Conservation (phyloP, 257 asterid species). For the Salvia rosmarinus region DNA sequence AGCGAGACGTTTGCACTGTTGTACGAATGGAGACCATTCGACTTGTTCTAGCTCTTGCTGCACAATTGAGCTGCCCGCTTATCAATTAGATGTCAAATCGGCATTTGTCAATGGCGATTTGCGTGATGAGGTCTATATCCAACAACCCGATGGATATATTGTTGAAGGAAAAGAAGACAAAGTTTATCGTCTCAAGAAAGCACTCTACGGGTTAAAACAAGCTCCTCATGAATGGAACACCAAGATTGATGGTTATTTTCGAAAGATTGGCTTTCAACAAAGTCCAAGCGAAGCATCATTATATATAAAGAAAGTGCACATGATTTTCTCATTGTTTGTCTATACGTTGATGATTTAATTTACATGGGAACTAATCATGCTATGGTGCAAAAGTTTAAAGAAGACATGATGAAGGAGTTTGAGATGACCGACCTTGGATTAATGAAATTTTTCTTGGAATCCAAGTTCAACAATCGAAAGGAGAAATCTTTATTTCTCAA, state of each 20-base stretch:
- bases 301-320: too few relatives aligned
- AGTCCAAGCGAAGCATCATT: too few relatives aligned
- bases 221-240: neutral
- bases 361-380: neutral
- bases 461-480: too few relatives aligned
- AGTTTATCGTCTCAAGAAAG: neutral
- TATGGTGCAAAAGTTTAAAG: neutral
- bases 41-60: neutral
- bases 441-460: too few relatives aligned
- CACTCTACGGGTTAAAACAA: too few relatives aligned
- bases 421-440: too few relatives aligned
- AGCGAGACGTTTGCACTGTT: neutral
- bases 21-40: neutral
- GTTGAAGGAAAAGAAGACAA: neutral
- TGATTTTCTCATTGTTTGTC: neutral
- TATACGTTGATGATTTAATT: neutral
- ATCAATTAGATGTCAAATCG: neutral
- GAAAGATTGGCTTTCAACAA: neutral
- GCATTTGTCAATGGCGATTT: neutral
- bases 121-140: neutral
- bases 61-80: neutral
- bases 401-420: neutral
- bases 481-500: too few relatives aligned
- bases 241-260: neutral
- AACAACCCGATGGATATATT: conserved; percentile 4